phyloP scores from a whole-genome alignment of 1,139 yeast species.

The Candida glucosophila region DNA sequence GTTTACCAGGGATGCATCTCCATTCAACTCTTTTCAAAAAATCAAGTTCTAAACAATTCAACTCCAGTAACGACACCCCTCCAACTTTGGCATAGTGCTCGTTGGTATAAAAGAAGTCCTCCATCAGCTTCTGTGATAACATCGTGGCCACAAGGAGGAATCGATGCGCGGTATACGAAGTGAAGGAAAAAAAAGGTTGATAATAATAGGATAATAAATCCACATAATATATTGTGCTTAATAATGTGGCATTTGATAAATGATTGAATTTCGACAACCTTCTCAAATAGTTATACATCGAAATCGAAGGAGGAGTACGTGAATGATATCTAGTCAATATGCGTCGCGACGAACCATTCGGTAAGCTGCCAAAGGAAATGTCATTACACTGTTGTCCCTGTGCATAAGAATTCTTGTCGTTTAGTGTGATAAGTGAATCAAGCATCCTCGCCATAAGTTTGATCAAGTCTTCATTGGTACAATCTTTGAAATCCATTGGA shows the following conservation, averaged over 20 bases:
- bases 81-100: conserved; percentile 94
- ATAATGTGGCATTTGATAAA: conserved; percentile 70
- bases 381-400: too few relatives aligned
- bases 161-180: conserved; percentile 89
- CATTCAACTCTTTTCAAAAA: conserved; percentile 76
- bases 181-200: conserved; percentile 68
- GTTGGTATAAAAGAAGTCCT: conserved; percentile 91
- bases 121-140: conserved; percentile 84
- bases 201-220: conserved; percentile 76
- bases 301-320: conserved; percentile 81
- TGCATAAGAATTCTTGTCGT: conserved; percentile 42
- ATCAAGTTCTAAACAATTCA: conserved; percentile 83
- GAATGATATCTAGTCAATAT: conserved; percentile 84
- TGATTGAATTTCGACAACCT: conserved; percentile 80
- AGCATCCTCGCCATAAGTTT: conserved; percentile 73
- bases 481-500: conserved; percentile 54
- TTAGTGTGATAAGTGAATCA: conserved; percentile 56
- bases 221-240: conserved; percentile 79
- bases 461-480: conserved; percentile 64
- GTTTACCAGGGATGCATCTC: conserved; percentile 38
- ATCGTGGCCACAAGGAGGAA: conserved; percentile 86
- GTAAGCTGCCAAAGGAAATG: too few relatives aligned
- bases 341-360: too few relatives aligned
- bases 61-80: conserved; percentile 78
- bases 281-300: conserved; percentile 66